Evolutionary conservation across 169 alveolate genomes (phyloP).

Genomic region (Miamiensis avidus): DNA sequence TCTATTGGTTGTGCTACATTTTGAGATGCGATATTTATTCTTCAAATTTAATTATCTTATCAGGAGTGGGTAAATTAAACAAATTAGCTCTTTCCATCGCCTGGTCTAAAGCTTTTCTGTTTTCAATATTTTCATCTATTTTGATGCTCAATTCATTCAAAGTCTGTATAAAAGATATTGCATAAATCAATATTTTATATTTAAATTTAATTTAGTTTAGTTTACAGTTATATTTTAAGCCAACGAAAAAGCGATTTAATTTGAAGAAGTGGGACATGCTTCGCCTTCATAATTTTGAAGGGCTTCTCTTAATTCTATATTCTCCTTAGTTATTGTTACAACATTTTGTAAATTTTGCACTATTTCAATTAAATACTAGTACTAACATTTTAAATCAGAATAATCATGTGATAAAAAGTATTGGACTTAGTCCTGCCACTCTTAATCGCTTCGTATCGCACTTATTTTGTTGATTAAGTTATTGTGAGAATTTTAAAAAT

Average conservation of each 20-base stretch:
- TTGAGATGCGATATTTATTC: conserved; percentile 8
- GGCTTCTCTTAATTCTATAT: background rate
- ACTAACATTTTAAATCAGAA: background rate
- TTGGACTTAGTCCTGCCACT: background rate
- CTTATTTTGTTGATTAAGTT: background rate
- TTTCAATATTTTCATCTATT: background rate
- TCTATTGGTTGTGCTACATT: conserved; percentile 55
- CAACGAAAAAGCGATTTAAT: background rate
- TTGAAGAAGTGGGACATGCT: background rate
- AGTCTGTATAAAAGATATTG: background rate
- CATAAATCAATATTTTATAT: background rate
- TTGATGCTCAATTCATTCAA: background rate
- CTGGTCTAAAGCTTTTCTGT: background rate
- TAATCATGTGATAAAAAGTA: background rate
- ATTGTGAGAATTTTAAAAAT: too few species aligned
- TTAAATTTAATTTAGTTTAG: too few species aligned
- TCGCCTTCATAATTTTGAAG: background rate
- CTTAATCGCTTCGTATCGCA: background rate
- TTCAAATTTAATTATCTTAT: conserved; percentile 1
- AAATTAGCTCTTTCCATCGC: background rate
- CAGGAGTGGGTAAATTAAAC: conserved; percentile 14
- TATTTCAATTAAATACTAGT: too few species aligned
- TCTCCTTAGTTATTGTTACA: background rate
- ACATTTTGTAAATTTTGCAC: background rate
- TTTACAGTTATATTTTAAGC: background rate